Percentiles rank a stretch among this genome's conserved stretches.
Evolutionary conservation across 441 rosid species (phyloP).

Genomic region (Melastoma candidum): DNA sequence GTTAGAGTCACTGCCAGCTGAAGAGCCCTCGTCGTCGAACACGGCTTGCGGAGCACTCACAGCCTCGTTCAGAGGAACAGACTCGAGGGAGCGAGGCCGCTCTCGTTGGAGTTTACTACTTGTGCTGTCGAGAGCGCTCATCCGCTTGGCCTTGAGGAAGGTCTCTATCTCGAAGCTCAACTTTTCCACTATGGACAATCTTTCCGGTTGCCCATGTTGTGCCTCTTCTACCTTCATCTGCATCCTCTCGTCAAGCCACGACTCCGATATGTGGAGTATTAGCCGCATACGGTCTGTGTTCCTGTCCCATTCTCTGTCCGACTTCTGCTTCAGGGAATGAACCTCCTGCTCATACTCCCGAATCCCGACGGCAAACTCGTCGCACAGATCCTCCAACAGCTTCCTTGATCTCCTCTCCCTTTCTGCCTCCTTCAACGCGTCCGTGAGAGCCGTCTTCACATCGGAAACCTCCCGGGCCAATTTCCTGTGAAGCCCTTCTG

Average conservation of each 20-base stretch:
- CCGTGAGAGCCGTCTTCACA: slow-evolving; percentile 39
- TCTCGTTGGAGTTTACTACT: slow-evolving; percentile 25
- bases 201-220: slow-evolving; percentile 29
- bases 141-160: slow-evolving; percentile 52
- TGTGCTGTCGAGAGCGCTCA: slow-evolving; percentile 21
- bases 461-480: slow-evolving; percentile 71
- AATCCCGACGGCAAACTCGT: slow-evolving; percentile 82
- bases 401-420: slow-evolving; percentile 53
- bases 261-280: slow-evolving; percentile 76
- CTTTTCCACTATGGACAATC: slow-evolving; percentile 42
- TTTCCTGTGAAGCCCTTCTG: slow-evolving; percentile 79
- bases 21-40: slow-evolving; percentile 50
- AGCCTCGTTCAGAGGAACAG: slow-evolving; percentile 55
- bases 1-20: slow-evolving; percentile 59
- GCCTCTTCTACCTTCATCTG: slow-evolving; percentile 73
- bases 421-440: slow-evolving; percentile 45
- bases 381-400: slow-evolving; percentile 77
- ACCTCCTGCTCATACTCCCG: slow-evolving; percentile 71
- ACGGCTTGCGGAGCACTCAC: slow-evolving; percentile 51
- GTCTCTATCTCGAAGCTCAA: slow-evolving; percentile 67
- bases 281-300: neutral
- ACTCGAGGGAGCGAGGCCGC: slow-evolving; percentile 56
- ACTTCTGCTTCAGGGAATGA: slow-evolving; percentile 56
- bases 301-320: slow-evolving; percentile 59
- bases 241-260: slow-evolving; percentile 93